These are phyloP conservation scores for Quercus alba DNA, from an alignment of 306 rosid species.

Conservation along the genomic window DNA sequence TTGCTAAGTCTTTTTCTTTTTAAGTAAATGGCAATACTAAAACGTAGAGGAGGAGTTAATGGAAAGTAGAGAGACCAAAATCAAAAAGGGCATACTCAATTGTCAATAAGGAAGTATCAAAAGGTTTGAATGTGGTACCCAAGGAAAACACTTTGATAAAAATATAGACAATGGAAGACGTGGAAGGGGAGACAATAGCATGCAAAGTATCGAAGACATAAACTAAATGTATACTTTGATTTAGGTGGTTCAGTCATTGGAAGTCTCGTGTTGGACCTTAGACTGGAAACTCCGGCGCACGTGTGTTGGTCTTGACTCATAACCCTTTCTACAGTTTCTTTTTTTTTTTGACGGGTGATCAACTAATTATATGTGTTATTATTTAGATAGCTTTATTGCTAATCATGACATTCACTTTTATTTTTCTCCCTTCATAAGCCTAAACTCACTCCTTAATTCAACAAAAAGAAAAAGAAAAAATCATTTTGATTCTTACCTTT, in stretches of 20 bases:
- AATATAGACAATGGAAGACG: conserved; percentile 14
- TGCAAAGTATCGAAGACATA: conserved; percentile 38
- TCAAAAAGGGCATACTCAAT: background rate
- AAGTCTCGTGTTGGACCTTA: conserved; percentile 26
- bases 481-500: no score
- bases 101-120: background rate
- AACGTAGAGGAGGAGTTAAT: background rate
- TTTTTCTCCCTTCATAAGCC: no score
- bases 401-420: no score
- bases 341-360: background rate
- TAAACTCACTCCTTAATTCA: no score
- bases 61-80: background rate
- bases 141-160: background rate
- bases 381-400: background rate
- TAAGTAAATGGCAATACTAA: background rate
- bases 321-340: background rate
- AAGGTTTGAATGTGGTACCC: background rate
- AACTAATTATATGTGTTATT: background rate
- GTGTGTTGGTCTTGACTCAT: conserved; percentile 4
- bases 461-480: no score
- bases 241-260: conserved; percentile 18
- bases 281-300: conserved; percentile 25
- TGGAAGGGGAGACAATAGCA: conserved; percentile 42
- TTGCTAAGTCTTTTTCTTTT: no score
- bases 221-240: conserved; percentile 5